phyloP scores from a whole-genome alignment of 306 rosid species.

The Argentina anserina region DNA sequence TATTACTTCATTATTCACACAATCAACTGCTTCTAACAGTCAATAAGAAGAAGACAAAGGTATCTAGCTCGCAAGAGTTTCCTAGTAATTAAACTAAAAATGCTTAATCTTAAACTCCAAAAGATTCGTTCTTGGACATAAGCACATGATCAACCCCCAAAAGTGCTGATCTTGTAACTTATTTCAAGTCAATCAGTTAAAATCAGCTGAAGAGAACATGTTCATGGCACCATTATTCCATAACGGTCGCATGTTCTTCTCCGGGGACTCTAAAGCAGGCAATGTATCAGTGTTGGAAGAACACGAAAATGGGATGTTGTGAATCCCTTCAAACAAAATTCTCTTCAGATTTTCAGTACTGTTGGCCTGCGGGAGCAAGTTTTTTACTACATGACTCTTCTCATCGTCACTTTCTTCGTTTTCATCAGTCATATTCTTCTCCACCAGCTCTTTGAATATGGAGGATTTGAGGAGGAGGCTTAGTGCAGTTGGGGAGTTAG shows the following conservation, averaged over 20 bases:
- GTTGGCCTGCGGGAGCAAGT: slow-evolving; percentile 16
- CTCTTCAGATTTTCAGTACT: slow-evolving; percentile 26
- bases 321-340: slow-evolving; percentile 24
- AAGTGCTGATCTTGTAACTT: not conserved
- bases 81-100: not conserved
- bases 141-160: not conserved
- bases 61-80: not conserved
- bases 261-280: slow-evolving; percentile 42
- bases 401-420: slow-evolving; percentile 22
- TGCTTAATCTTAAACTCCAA: not conserved
- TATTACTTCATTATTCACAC: not conserved
- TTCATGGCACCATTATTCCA: slow-evolving; percentile 41
- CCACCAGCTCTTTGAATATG: slow-evolving; percentile 57
- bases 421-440: slow-evolving; percentile 44
- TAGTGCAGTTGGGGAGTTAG: slow-evolving; percentile 59
- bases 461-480: slow-evolving; percentile 79
- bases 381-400: slow-evolving; percentile 34
- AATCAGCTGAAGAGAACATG: slow-evolving; percentile 13
- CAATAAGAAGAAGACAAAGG: not conserved
- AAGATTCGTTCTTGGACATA: not conserved
- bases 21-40: not conserved
- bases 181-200: slow-evolving; percentile 12
- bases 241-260: slow-evolving; percentile 36
- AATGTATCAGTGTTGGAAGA: slow-evolving; percentile 26
- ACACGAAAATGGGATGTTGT: slow-evolving; percentile 13